Conservation (phyloP, 164 flowering plant species). For the Platanus orientalis region DNA sequence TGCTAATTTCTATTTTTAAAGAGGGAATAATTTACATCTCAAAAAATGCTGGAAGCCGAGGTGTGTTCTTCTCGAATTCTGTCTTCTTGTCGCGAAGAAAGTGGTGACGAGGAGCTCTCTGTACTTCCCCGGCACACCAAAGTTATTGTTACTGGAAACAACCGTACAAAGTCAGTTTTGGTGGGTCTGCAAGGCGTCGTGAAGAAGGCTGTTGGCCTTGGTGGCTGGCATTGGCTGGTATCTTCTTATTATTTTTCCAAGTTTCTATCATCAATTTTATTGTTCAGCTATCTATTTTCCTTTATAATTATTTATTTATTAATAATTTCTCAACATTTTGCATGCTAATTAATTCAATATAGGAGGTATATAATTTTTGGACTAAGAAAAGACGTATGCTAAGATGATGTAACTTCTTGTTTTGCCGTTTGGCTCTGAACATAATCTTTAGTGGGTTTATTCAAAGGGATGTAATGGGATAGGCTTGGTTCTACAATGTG, state of each 20-base stretch:
- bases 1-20: background rate
- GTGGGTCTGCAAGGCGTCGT: constrained; percentile 97
- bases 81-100: constrained; percentile 72
- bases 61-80: constrained; percentile 57
- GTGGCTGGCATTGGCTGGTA: constrained; percentile 99
- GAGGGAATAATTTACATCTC: constrained; percentile 5
- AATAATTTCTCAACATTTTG: too few relatives aligned
- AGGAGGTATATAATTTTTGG: too few relatives aligned
- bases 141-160: constrained; percentile 91
- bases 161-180: constrained; percentile 87
- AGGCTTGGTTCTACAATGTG: too few relatives aligned
- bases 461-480: too few relatives aligned
- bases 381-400: too few relatives aligned
- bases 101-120: constrained; percentile 86
- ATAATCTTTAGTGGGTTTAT: too few relatives aligned
- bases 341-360: too few relatives aligned
- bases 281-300: too few relatives aligned
- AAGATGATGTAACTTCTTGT: too few relatives aligned
- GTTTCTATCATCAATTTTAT: background rate
- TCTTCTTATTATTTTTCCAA: background rate
- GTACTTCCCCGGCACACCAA: constrained; percentile 95
- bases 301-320: too few relatives aligned
- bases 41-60: constrained; percentile 59
- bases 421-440: too few relatives aligned
- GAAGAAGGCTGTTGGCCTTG: constrained; percentile 99